Conservation (phyloP, 2,329 filamentous ascomycete genomes). For the Cercospora janseana region DNA sequence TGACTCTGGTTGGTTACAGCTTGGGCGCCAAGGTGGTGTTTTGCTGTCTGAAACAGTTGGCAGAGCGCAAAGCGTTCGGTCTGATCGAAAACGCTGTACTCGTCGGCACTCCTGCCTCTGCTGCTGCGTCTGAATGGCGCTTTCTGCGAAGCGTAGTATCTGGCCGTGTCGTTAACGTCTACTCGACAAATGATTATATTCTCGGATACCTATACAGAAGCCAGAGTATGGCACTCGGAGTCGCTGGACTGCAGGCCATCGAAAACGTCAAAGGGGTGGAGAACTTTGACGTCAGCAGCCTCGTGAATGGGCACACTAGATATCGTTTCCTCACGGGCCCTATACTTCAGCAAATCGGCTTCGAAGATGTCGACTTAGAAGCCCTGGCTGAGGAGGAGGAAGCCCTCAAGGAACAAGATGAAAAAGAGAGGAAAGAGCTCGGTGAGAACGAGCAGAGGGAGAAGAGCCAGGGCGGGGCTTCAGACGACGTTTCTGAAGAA, state of each 20-base stretch:
- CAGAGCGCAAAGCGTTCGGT: constrained; percentile 76
- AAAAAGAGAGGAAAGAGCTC: constrained; percentile 38
- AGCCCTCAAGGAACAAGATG: constrained; percentile 40
- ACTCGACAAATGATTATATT: constrained; percentile 81
- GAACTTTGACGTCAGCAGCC: constrained; percentile 54
- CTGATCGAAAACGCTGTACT: constrained; percentile 79
- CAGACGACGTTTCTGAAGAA: constrained; percentile 37
- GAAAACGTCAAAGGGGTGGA: constrained; percentile 64
- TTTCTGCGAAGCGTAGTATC: constrained; percentile 73
- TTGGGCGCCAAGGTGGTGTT: constrained; percentile 64
- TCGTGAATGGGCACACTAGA: constrained; percentile 51
- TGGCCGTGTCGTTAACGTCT: constrained; percentile 83
- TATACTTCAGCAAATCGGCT: constrained; percentile 54
- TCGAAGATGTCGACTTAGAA: constrained; percentile 51
- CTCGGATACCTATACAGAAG: constrained; percentile 84
- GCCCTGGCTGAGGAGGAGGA: constrained; percentile 49
- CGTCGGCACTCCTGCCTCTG: constrained; percentile 77
- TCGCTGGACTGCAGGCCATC: constrained; percentile 78
- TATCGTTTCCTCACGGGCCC: constrained; percentile 53
- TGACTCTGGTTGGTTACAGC: constrained; percentile 43
- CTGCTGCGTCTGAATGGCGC: constrained; percentile 69
- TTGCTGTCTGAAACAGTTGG: constrained; percentile 72
- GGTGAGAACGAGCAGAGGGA: constrained; percentile 32
- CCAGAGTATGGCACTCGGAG: constrained; percentile 75
- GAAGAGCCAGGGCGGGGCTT: constrained; percentile 28